phyloP scores from a whole-genome alignment of 1,284 basidiomycete genomes.

The Austroboletus rostrupii region DNA sequence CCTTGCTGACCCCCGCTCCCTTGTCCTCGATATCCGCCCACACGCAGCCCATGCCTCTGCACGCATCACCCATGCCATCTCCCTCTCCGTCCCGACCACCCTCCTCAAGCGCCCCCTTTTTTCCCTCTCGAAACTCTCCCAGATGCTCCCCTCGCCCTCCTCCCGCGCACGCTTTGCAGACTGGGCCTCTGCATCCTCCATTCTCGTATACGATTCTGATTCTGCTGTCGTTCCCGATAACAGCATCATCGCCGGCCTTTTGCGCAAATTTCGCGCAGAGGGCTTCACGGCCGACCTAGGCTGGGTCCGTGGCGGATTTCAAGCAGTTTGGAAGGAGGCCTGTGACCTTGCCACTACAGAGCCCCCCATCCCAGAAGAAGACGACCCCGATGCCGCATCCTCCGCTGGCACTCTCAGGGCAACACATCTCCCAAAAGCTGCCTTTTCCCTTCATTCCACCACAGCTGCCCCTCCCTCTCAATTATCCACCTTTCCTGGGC shows the following conservation, averaged over 20 bases:
- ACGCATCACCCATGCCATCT: slow-evolving; percentile 72
- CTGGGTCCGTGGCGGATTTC: slow-evolving; percentile 81
- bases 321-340: slow-evolving; percentile 58
- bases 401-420: slow-evolving; percentile 45
- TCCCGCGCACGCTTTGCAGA: slow-evolving; percentile 59
- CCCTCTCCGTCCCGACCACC: slow-evolving; percentile 90
- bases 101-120: slow-evolving; percentile 87
- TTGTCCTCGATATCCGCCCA: slow-evolving; percentile 86
- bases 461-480: slow-evolving; percentile 18
- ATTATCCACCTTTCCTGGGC: slow-evolving; percentile 7
- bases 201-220: slow-evolving; percentile 84
- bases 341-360: slow-evolving; percentile 49
- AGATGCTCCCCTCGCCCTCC: slow-evolving; percentile 65
- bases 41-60: slow-evolving; percentile 68
- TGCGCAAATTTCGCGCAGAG: slow-evolving; percentile 78
- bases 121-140: slow-evolving; percentile 67
- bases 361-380: slow-evolving; percentile 46
- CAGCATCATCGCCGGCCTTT: slow-evolving; percentile 73
- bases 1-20: slow-evolving; percentile 33
- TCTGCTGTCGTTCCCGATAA: slow-evolving; percentile 55
- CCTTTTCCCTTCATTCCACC: slow-evolving; percentile 61
- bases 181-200: slow-evolving; percentile 54
- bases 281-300: slow-evolving; percentile 63
- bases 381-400: slow-evolving; percentile 38
- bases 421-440: slow-evolving; percentile 58